Base-by-base conservation (phyloP, 2,329 filamentous ascomycete genomes). In the Alternaria arbusti region DNA sequence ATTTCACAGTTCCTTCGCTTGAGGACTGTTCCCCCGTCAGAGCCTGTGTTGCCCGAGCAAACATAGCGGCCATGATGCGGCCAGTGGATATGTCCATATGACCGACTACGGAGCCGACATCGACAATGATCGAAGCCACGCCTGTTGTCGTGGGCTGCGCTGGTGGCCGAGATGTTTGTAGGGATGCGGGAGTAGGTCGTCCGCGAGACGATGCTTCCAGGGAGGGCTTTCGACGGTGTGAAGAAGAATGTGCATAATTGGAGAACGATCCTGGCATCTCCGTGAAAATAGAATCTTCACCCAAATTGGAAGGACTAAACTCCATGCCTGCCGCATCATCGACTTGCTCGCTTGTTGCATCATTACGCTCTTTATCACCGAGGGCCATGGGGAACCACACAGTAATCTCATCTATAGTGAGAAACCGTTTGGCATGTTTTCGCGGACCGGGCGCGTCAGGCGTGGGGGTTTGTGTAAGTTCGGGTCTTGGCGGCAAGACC, bases 221-320 rank as follows among this genome's bases (percentile, higher is more conserved):
- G 1, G 73, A 72, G 47, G 59, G 58, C 56, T 71, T 73, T 13
- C 69, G 72, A 50, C 75, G 73, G 11, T 76, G 68, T 10, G 78
- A 75, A 7, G 78, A 80, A 26, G 80, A 75, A 45, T 84, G 79
- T 3, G 82, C 82, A 66, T 85, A 84, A 23, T 79, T 77, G 0
- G 83, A 85, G 66, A 85, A 85, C 0, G 82, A 79, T 0, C 83
- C 83, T 17, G 83, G 83, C 73, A 84, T 80, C 22, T 80, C 75
- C 54, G 78, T 78, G 59, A 79, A 79, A 23, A 79, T 77, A 0
- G 79, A 80, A 55, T 79, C 76, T 57, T 78, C 73, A 6, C 69
- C 78, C 9, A 80, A 56, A 25, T 74, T 76, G 8, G 77, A 66
- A 13, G 74, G 66, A 17, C 65, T 66, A 49, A 79, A 78, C 20